Evolutionary conservation across 495 filamentous ascomycete genomes (phyloP), one percentile per base, ranked within the genome.

Genomic region (Hyaloscypha variabilis): DNA sequence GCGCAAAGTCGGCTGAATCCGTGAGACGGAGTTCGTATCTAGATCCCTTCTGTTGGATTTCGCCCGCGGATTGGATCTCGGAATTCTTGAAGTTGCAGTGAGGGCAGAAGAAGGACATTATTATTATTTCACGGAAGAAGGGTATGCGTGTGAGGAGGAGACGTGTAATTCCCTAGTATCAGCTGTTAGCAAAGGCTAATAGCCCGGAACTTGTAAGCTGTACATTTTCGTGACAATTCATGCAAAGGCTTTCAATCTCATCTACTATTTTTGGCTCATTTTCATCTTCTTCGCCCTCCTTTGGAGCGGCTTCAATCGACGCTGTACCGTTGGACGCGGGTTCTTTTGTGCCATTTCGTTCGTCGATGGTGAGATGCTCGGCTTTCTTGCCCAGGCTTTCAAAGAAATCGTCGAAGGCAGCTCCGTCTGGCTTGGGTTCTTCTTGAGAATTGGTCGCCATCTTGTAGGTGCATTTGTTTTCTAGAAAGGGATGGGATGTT

Each of bases 51-150:
- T 93, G 89, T 77, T 97, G 95, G 67, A 97, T 95, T 68, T 91
- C 86, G 36, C 90, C 90, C 11, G 95, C 95, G 8, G 93, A 87
- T 73, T 97, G 93, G 63, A 98, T 88, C 71, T 96, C 92, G 74
- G 93, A 93, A 80, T 97, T 94, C 62, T 86, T 83, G 76, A 96
- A 91, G 73, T 87, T 77, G 79, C 95, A 99, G 73, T 97, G 85
- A 1, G 89, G 84, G 78, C 95, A 99, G 65, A 86, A 86, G 80
- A 99, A 99, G 54, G 93, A 97, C 87, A 97, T 96, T 68, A 99
- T 85, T 67, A 99, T 92, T 65, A 98, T 87, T 74, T 99, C 95
- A 73, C 92, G 91, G 83, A 99, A 98, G 81, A 88, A 97, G 24
- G 95, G 96, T 24, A 99, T 96, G 55, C 88, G 86, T 53, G 94